Base-by-base conservation (phyloP, 768 basidiomycete genomes). In the Agaricus sinodeliciosus region DNA sequence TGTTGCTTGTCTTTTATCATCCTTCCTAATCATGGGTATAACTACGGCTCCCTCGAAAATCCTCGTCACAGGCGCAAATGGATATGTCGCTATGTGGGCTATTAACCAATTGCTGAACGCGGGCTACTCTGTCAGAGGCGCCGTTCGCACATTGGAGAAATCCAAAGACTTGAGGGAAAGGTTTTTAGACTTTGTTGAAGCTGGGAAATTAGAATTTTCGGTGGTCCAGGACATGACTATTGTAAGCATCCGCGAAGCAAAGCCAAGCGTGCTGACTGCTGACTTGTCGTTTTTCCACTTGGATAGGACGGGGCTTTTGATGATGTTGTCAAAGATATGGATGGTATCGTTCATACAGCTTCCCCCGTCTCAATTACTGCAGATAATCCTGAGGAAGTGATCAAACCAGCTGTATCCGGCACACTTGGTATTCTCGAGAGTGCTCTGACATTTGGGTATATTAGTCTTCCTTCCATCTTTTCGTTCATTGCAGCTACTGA, bases 71-170 rank as follows among this genome's bases (percentile, higher is more conserved):
- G 55, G 55, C 9, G 55, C 18, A 35, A 53, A 52, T 15, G 56
- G 56, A 9, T 57, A 54, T 34, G 51, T 57, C 9, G 56, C 51
- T 0, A 48, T 53, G n/a, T 51, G 56, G 56, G 31, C 54, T 22
- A 37, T 51, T 25, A 41, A 47, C 13, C 34, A 40, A n/a, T 55
- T 58, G 9, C 41, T 58, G 16, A 51, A 55, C 13, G 44, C 44
- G 26, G 57, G 57, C 4, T 58, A 48, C 16, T 8, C 15, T 3
- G 57, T 58, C 31, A 49, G 57, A 28, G 57, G 54, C 9, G 48
- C 51, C 3, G 51, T 58, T 11, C 55, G 55, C 11, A 48, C 44
- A 2, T 41, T 42, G 28, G 49, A 31, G 9, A 58, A 58, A 39
- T 41, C 49, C 9, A 46, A 13, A 19, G 35, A 37, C n/a, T 13